Base-by-base conservation (phyloP, 1,284 basidiomycete species). In the Ustanciosporium gigantosporum region DNA sequence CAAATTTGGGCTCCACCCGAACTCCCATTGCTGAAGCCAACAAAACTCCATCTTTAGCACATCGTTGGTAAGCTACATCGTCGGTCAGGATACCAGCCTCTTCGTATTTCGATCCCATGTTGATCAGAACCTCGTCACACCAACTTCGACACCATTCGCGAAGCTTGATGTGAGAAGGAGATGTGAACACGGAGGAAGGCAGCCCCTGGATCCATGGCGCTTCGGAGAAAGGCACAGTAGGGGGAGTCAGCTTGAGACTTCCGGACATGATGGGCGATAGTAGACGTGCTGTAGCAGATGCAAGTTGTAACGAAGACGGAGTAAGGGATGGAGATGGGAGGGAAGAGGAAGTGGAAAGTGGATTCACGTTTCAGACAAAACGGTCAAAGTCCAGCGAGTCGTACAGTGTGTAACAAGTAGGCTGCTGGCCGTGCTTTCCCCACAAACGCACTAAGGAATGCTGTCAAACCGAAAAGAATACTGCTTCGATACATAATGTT, bases 11-110 rank as follows among this genome's bases (percentile, higher is more conserved):
- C n/a, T 52, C 40, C 7, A 64, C 55, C 13, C 42, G 43, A 9
- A 64, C 60, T 2, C 60, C 60, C 3, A 41, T 50, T n/a, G 68
- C 66, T 38, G 68, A 70, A 11, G 61, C 68, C 16, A 72, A 51
- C 0, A 72, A 58, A 1, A 72, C 61, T 2, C 68, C 70, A 19
- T 70, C 70, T 41, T 66, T 65, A 27, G 68, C 70, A 34, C 58
- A 58, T 15, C 53, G 40, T 43, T 66, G 34, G 48, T 65, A 70
- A 2, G 67, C 43, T 8, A 48, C 50, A 23, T 58, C 48, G 15
- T 60, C 61, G 17, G 43, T 50, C 37, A 57, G 46, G 8, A 52
- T 17, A 3, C 62, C 62, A 3, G 58, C 62, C 22, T 53, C 50
- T 15, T 61, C 66, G 44, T 57, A 66, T 27, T 52, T 55, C 44